Evolutionary conservation across 352 stramenopile genomes (phyloP).

Genomic region (Globisporangium polare): DNA sequence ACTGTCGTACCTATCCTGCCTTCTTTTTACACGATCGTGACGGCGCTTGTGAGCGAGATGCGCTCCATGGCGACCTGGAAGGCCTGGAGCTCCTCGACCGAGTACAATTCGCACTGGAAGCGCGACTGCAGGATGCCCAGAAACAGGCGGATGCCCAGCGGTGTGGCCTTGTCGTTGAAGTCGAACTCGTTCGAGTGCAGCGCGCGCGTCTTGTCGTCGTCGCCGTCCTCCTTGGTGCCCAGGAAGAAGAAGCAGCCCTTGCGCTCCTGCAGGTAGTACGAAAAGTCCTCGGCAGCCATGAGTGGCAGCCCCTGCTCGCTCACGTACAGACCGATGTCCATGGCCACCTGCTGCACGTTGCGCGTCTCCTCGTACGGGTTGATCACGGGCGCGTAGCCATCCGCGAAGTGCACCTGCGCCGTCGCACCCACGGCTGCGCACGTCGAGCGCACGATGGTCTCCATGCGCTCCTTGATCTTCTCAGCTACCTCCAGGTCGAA

Average conservation of each 20-base stretch:
- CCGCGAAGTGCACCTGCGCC: slow-evolving; percentile 53
- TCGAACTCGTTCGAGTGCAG: slow-evolving; percentile 81
- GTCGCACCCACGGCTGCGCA: slow-evolving; percentile 77
- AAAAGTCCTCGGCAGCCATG: slow-evolving; percentile 95
- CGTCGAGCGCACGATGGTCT: slow-evolving; percentile 83
- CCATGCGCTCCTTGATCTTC: slow-evolving; percentile 79
- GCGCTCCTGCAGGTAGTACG: slow-evolving; percentile 82
- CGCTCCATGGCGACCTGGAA: slow-evolving; percentile 79
- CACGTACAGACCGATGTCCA: slow-evolving; percentile 70
- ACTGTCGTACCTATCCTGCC: background rate
- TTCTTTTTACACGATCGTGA: slow-evolving; percentile 31
- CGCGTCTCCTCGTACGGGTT: slow-evolving; percentile 80
- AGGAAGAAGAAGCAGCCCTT: slow-evolving; percentile 87
- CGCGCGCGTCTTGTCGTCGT: slow-evolving; percentile 49
- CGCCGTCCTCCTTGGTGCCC: slow-evolving; percentile 65
- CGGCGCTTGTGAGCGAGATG: slow-evolving; percentile 34
- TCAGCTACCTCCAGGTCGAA: slow-evolving; percentile 86
- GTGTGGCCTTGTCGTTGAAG: slow-evolving; percentile 83
- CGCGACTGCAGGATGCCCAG: slow-evolving; percentile 67
- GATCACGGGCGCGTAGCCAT: slow-evolving; percentile 75
- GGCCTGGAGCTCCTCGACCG: slow-evolving; percentile 60
- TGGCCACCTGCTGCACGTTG: slow-evolving; percentile 67
- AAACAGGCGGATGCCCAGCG: slow-evolving; percentile 80
- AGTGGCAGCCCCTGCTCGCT: slow-evolving; percentile 79
- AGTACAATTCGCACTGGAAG: slow-evolving; percentile 64